Base-by-base conservation (phyloP, 225 moss, liverwort and hornwort genomes). In the Marchantia polymorpha region DNA sequence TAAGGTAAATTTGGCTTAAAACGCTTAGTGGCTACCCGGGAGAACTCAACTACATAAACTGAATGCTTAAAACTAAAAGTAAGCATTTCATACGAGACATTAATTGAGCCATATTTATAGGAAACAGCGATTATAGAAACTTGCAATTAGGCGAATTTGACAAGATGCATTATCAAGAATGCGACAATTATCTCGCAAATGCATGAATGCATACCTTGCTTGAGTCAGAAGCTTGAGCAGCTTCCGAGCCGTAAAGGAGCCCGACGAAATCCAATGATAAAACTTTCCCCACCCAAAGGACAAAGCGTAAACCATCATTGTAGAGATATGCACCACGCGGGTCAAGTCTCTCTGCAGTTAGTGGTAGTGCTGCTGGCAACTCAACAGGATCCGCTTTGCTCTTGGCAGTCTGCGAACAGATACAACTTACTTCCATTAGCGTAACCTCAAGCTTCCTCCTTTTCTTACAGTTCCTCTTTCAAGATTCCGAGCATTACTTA, bases 261-360 rank as follows among this genome's bases (percentile, higher is more conserved):
- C 85, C 93, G 65, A 92, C 83, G 30, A 94, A 89, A 30, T 99
- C 97, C 74, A 80, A 76, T 0, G 94, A 81, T 19, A 94, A 69
- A 76, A 89, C 93, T 87, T 90, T 99, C 10, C 97, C 97, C 70
- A 97, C 84, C 97, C 97, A 97, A 58, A 97, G 82, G 59, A 94
- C 90, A 72, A 94, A 93, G 26, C 87, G 91, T 77, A 92, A 74
- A 63, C 97, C 97, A 78, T 99, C 89, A 81, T 91, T 82, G 69
- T 91, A 81, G 19, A 99, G 66, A 74, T 89, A 99, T 19, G 87
- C 91, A 85, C 92, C 99, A 59, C 93, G 91, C 25, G 95, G 86
- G 77, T 93, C 95, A 69, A 99, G 86, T 46, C 86, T 89, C 77
- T 95, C 95, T 72, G 88, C 86, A 7, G 92, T 83, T 47, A 91